Percentiles rank a stretch among this genome's conserved stretches.
These are phyloP conservation scores for Stagonosporopsis tanaceti DNA, from an alignment of 2,329 filamentous ascomycete species.

Conservation along the genomic window DNA sequence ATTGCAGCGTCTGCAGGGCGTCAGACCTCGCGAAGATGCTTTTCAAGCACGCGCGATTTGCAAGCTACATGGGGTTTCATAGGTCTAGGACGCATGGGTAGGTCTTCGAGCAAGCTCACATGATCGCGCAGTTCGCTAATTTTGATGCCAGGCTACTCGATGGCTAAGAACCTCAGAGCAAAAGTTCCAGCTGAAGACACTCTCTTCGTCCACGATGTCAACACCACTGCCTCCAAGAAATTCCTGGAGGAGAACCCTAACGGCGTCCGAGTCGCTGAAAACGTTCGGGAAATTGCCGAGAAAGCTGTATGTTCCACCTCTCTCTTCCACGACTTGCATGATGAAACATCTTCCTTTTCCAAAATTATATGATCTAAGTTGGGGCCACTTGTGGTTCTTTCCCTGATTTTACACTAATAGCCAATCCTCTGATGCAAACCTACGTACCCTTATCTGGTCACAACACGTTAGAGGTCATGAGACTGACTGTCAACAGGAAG, in stretches of 20 bases:
- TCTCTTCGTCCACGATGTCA: slow-evolving; percentile 71
- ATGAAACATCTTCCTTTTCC: slow-evolving; percentile 58
- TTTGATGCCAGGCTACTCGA: slow-evolving; percentile 66
- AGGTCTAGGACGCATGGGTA: slow-evolving; percentile 61
- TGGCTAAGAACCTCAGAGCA: slow-evolving; percentile 74
- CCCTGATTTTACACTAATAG: slow-evolving; percentile 71
- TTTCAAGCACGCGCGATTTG: slow-evolving; percentile 53
- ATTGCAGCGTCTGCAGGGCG: slow-evolving; percentile 24
- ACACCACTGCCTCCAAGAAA: slow-evolving; percentile 61
- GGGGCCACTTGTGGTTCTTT: slow-evolving; percentile 65
- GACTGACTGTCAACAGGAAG: slow-evolving; percentile 67
- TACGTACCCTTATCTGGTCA: slow-evolving; percentile 11
- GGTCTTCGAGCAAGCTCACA: slow-evolving; percentile 33
- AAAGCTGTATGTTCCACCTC: slow-evolving; percentile 64
- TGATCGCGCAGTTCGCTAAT: slow-evolving; percentile 31
- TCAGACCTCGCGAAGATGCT: slow-evolving; percentile 49
- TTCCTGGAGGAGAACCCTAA: slow-evolving; percentile 65
- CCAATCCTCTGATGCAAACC: slow-evolving; percentile 73
- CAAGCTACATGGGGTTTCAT: slow-evolving; percentile 60
- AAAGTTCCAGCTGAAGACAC: slow-evolving; percentile 71
- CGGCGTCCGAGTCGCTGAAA: slow-evolving; percentile 64
- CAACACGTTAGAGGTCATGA: background rate
- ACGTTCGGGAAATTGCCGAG: slow-evolving; percentile 69
- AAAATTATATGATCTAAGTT: slow-evolving; percentile 75
- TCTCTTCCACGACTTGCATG: slow-evolving; percentile 46